phyloP scores from a whole-genome alignment of 129 eudicot species.

The Logfia minima region DNA sequence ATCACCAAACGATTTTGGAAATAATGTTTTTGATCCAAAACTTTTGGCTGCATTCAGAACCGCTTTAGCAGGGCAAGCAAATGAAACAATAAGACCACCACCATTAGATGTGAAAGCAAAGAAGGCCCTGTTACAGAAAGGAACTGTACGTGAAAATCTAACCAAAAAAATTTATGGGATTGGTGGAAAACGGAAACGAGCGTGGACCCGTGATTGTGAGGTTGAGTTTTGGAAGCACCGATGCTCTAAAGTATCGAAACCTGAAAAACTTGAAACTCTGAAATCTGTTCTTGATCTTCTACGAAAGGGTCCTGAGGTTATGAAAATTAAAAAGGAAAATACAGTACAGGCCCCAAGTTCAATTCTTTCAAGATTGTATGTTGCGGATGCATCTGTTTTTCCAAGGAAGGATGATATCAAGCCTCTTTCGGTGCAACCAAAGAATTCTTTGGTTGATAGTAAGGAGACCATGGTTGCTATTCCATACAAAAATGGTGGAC shows the following conservation, averaged over 20 bases:
- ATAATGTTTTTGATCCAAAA: constrained; percentile 70
- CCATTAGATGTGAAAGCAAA: constrained; percentile 69
- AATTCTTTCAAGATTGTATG: constrained; percentile 85
- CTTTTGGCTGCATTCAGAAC: constrained; percentile 89
- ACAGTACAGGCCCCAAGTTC: constrained; percentile 40
- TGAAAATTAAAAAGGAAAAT: constrained; percentile 37
- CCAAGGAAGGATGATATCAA: constrained; percentile 74
- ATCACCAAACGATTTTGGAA: constrained; percentile 62
- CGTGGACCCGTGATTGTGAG: constrained; percentile 91
- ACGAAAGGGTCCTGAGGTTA: constrained; percentile 47
- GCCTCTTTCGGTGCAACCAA: constrained; percentile 52
- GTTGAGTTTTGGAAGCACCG: constrained; percentile 97
- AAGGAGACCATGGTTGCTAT: constrained; percentile 34
- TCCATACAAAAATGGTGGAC: constrained; percentile 40
- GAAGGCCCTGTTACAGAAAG: constrained; percentile 67
- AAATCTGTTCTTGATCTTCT: constrained; percentile 82
- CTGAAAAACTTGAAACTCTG: constrained; percentile 77
- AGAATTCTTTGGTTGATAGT: constrained; percentile 25
- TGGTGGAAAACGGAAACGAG: constrained; percentile 70
- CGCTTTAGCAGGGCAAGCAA: constrained; percentile 60
- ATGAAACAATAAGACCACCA: constrained; percentile 52
- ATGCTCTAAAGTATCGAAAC: constrained; percentile 57
- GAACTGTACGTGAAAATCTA: constrained; percentile 78
- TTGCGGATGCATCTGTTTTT: constrained; percentile 84
- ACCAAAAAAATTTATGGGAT: constrained; percentile 79